Conservation (phyloP, 2,329 filamentous ascomycete genomes). For the Remersonia thermophila region DNA sequence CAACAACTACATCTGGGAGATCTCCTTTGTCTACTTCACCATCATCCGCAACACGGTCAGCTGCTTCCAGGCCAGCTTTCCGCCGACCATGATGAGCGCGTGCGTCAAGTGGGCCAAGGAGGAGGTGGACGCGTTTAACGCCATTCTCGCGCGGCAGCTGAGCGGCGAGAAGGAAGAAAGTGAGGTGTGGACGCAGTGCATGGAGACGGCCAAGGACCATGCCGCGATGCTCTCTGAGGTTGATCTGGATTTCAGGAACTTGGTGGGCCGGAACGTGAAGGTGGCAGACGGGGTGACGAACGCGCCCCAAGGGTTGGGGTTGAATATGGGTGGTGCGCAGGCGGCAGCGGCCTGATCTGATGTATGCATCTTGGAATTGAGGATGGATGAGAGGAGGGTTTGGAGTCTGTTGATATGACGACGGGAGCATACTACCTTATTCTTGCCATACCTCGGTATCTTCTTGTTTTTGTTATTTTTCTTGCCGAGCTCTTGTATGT, state of each 20-base stretch:
- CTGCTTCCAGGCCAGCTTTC: conserved; percentile 80
- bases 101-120: conserved; percentile 99
- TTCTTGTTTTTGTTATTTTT: no score
- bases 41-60: conserved; percentile 86
- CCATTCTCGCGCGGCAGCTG: conserved; percentile 67
- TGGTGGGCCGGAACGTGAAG: conserved; percentile 53
- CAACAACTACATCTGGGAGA: conserved; percentile 83
- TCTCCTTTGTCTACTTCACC: conserved; percentile 92
- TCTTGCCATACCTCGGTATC: no score
- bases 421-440: no score
- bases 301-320: conserved; percentile 30
- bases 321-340: conserved; percentile 16
- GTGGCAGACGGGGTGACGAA: conserved; percentile 12
- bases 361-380: background rate
- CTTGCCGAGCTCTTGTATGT: no score
- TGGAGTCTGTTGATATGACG: no score
- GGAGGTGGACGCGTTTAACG: conserved; percentile 83
- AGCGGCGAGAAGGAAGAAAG: conserved; percentile 72
- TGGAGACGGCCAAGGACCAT: conserved; percentile 70
- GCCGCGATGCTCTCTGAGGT: conserved; percentile 71
- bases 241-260: conserved; percentile 74
- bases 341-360: background rate
- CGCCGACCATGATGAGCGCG: conserved; percentile 76
- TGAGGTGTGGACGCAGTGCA: conserved; percentile 68
- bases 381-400: no score